These are phyloP conservation scores for Bacidia gigantensis DNA, from an alignment of 495 filamentous ascomycete genomes.

Conservation along the genomic window DNA sequence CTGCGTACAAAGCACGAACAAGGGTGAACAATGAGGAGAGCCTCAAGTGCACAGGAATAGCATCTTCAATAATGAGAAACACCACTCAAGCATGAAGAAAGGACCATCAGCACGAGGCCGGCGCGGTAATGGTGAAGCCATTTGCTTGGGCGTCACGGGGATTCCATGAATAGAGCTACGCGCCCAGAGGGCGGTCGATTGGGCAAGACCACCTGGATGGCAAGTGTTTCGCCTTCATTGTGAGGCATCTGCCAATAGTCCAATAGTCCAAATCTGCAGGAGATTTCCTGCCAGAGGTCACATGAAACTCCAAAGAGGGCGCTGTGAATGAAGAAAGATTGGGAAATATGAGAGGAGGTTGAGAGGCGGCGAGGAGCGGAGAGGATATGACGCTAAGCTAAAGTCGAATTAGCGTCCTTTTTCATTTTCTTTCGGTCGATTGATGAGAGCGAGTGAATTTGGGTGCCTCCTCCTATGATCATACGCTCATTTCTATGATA, in stretches of 20 bases:
- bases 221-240: neutral
- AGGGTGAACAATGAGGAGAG: slow-evolving; percentile 1
- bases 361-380: slow-evolving; percentile 3
- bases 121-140: neutral
- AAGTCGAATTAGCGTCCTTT: neutral
- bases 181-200: neutral
- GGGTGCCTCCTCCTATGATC: slow-evolving; percentile 5
- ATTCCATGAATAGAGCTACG: slow-evolving; percentile 8
- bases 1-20: neutral
- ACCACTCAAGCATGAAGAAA: slow-evolving; percentile 4
- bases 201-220: slow-evolving; percentile 1
- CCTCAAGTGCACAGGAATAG: neutral
- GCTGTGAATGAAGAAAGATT: slow-evolving; percentile 5
- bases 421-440: neutral
- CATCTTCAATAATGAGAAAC: slow-evolving; percentile 1
- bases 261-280: neutral
- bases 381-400: neutral
- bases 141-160: neutral
- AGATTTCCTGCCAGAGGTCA: neutral
- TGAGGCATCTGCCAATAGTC: neutral
- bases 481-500: slow-evolving; percentile 28
- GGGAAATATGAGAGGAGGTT: slow-evolving; percentile 1
- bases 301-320: slow-evolving; percentile 8
- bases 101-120: neutral
- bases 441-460: slow-evolving; percentile 9